A percentile compares a stretch with the other conserved stretches of the same genome.
phyloP scores from a whole-genome alignment of 2,329 filamentous ascomycete species.

The Pyrenophora tritici-repentis region DNA sequence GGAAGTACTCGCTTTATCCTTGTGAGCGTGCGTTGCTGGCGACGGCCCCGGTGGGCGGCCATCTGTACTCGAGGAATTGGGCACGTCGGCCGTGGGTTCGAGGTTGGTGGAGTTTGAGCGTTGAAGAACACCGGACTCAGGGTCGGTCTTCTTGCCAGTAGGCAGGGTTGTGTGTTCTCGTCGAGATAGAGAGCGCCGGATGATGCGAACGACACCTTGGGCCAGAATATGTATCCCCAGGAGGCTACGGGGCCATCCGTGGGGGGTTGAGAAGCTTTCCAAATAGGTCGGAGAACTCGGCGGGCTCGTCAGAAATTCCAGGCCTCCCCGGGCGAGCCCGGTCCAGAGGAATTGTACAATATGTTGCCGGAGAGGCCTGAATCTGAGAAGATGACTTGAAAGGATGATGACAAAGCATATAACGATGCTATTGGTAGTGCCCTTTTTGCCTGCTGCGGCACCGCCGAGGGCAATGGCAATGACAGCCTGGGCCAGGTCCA shows the following conservation, averaged over 20 bases:
- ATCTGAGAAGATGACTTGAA: conserved; percentile 56
- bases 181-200: conserved; percentile 56
- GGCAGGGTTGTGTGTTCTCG: conserved; percentile 42
- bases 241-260: conserved; percentile 70
- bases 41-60: conserved; percentile 57
- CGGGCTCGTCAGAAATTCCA: conserved; percentile 47
- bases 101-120: conserved; percentile 41
- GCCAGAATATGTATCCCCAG: conserved; percentile 76
- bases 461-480: conserved; percentile 90
- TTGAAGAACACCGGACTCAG: conserved; percentile 60
- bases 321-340: conserved; percentile 49
- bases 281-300: conserved; percentile 41
- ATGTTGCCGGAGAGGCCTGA: conserved; percentile 56
- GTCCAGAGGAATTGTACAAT: conserved; percentile 48
- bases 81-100: conserved; percentile 57
- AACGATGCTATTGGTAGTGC: conserved; percentile 72
- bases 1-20: conserved; percentile 65
- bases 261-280: conserved; percentile 52
- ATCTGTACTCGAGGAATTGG: conserved; percentile 51
- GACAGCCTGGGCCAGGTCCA: conserved; percentile 90
- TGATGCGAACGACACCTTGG: conserved; percentile 72
- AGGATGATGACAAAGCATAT: conserved; percentile 72
- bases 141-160: conserved; percentile 57
- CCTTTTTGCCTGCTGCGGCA: conserved; percentile 70
- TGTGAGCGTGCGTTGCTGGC: conserved; percentile 58